Evolutionary conservation across 768 basidiomycete genomes (phyloP).

Genomic region (Pleurotus citrinopileatus): DNA sequence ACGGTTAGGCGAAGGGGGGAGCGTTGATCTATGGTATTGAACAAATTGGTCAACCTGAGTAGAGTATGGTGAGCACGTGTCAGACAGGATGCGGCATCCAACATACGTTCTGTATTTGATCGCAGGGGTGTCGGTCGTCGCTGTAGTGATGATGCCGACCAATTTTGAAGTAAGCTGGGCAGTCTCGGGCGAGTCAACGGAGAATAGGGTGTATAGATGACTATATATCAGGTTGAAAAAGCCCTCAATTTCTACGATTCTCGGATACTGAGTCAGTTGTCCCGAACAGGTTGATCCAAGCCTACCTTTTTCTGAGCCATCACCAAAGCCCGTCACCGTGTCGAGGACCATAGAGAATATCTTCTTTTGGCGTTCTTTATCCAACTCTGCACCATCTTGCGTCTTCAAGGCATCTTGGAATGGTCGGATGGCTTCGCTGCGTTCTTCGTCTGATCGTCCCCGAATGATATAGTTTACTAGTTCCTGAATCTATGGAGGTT

Average conservation of each 20-base stretch:
- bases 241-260: slow-evolving; percentile 68
- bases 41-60: slow-evolving; percentile 73
- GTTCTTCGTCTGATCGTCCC: slow-evolving; percentile 66
- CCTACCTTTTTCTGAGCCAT: slow-evolving; percentile 76
- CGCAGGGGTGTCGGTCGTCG: slow-evolving; percentile 47
- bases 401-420: slow-evolving; percentile 61
- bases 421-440: slow-evolving; percentile 55
- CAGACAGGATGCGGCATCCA: slow-evolving; percentile 10
- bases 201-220: slow-evolving; percentile 63
- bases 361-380: slow-evolving; percentile 47
- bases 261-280: slow-evolving; percentile 10
- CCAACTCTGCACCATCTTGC: slow-evolving; percentile 50
- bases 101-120: slow-evolving; percentile 78
- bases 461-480: slow-evolving; percentile 73
- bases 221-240: slow-evolving; percentile 84
- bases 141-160: slow-evolving; percentile 52
- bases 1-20: slow-evolving; percentile 65
- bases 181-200: slow-evolving; percentile 52
- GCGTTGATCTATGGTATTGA: slow-evolving; percentile 69
- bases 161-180: slow-evolving; percentile 47
- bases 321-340: slow-evolving; percentile 68
- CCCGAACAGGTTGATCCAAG: slow-evolving; percentile 10
- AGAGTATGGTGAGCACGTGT: slow-evolving; percentile 1
- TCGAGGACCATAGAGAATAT: slow-evolving; percentile 58
- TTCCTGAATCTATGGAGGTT: slow-evolving; percentile 60